phyloP scores from a whole-genome alignment of 169 alveolate species.

The Plasmodium cynomolgi region DNA sequence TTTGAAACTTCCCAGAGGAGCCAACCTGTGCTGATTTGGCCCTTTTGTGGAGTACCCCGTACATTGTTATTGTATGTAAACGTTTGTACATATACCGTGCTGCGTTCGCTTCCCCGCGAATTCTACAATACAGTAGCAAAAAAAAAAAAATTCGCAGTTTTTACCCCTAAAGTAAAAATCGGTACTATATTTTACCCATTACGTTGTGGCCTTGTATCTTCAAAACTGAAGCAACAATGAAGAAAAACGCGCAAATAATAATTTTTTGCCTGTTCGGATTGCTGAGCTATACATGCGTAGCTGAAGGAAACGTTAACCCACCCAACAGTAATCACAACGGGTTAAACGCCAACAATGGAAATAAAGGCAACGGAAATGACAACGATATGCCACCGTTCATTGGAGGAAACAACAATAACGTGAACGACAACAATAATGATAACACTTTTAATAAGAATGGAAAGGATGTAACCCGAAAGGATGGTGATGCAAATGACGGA shows the following conservation, averaged over 20 bases:
- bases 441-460: not conserved
- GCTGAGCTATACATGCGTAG: not conserved
- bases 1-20: not conserved
- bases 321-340: not conserved
- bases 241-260: slow-evolving; percentile 17
- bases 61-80: not conserved
- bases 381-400: not conserved
- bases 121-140: not conserved
- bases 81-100: not conserved
- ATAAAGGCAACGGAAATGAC: not conserved
- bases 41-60: not conserved
- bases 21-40: not conserved
- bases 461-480: not conserved
- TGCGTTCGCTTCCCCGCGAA: not conserved
- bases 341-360: not conserved
- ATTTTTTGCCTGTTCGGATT: not conserved
- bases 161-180: not conserved
- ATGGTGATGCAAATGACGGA: not conserved
- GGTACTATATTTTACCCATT: not conserved
- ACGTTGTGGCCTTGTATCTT: not conserved
- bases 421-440: not conserved
- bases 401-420: not conserved
- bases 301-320: not conserved
- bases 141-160: not conserved
- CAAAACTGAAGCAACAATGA: not conserved